Evolutionary conservation across 371 early-diverging fungal genomes (phyloP).

Genomic region (Catenaria anguillulae): DNA sequence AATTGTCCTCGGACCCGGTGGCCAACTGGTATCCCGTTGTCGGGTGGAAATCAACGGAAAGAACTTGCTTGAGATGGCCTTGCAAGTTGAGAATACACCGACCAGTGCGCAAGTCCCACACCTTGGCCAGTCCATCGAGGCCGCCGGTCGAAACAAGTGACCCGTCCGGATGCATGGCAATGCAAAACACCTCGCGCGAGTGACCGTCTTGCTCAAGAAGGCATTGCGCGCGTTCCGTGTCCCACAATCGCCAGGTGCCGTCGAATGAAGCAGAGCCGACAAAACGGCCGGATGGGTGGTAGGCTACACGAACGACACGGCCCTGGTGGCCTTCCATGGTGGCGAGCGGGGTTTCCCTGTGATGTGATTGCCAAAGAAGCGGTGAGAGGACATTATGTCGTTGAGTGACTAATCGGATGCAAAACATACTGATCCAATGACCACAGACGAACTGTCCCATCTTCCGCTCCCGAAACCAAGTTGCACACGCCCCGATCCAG

Average conservation of each 20-base stretch:
- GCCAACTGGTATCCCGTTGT: conserved; percentile 65
- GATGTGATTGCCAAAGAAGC: not conserved
- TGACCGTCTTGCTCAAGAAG: conserved; percentile 87
- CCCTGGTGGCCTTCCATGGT: conserved; percentile 63
- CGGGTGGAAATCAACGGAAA: conserved; percentile 77
- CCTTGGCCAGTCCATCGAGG: conserved; percentile 71
- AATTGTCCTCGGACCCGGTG: conserved; percentile 65
- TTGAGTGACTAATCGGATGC: conserved; percentile 3
- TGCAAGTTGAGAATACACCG: conserved; percentile 70
- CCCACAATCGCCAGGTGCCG: conserved; percentile 91
- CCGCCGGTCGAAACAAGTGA: conserved; percentile 82
- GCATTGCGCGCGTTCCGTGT: conserved; percentile 54
- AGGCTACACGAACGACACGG: conserved; percentile 72
- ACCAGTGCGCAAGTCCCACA: conserved; percentile 92
- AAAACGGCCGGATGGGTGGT: conserved; percentile 79
- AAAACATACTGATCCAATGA: conserved; percentile 41
- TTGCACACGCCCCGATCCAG: conserved; percentile 48
- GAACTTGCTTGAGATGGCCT: conserved; percentile 82
- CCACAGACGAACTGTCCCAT: conserved; percentile 66
- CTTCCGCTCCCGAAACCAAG: conserved; percentile 66
- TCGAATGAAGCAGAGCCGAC: conserved; percentile 82
- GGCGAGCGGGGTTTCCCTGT: conserved; percentile 57
- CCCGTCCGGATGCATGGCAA: conserved; percentile 84
- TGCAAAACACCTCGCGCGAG: conserved; percentile 72
- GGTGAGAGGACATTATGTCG: too few relatives aligned